Percentiles rank a stretch among this genome's conserved stretches.
These are phyloP conservation scores for Didymellaceae sp. DNA, from an alignment of 2,329 filamentous ascomycete species.

Conservation along the genomic window DNA sequence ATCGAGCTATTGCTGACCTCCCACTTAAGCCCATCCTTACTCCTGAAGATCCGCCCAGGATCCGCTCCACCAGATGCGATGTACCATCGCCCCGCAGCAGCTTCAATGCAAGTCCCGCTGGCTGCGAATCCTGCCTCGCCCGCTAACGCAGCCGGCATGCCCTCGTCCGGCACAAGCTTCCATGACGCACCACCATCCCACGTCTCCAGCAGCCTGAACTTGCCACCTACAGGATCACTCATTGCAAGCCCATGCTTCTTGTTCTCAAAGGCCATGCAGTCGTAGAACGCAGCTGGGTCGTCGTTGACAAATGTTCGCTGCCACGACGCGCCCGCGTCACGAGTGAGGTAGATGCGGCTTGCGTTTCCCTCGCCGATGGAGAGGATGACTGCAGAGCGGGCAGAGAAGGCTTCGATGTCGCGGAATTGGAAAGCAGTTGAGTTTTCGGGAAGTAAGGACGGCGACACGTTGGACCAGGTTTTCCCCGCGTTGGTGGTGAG, in stretches of 20 bases:
- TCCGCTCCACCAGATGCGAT: constrained; percentile 36
- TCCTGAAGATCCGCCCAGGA: constrained; percentile 34
- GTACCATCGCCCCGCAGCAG: constrained; percentile 37
- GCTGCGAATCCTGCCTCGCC: constrained; percentile 38
- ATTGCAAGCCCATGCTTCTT: constrained; percentile 32
- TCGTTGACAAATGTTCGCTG: constrained; percentile 32
- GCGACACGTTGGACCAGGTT: constrained; percentile 37
- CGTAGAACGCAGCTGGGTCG: constrained; percentile 35
- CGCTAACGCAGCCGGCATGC: constrained; percentile 28
- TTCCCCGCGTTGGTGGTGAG: constrained; percentile 31
- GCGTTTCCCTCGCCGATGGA: constrained; percentile 35
- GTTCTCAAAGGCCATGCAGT: constrained; percentile 40
- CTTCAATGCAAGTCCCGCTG: constrained; percentile 37
- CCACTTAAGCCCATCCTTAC: constrained; percentile 25
- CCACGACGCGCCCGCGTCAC: constrained; percentile 33
- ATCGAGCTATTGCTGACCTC: constrained; percentile 29
- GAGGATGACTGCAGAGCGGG: constrained; percentile 25
- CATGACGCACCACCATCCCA: constrained; percentile 34
- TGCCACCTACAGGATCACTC: constrained; percentile 39
- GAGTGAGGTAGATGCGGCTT: constrained; percentile 33
- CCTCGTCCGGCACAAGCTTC: constrained; percentile 20
- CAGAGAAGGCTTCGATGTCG: constrained; percentile 38
- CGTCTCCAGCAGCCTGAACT: constrained; percentile 38
- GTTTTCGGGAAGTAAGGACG: constrained; percentile 28
- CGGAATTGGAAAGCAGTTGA: constrained; percentile 33